Percentiles rank a stretch among this genome's conserved stretches.
These are phyloP conservation scores for Plasmodium reichenowi DNA, from an alignment of 169 alveolate species.

Conservation along the genomic window DNA sequence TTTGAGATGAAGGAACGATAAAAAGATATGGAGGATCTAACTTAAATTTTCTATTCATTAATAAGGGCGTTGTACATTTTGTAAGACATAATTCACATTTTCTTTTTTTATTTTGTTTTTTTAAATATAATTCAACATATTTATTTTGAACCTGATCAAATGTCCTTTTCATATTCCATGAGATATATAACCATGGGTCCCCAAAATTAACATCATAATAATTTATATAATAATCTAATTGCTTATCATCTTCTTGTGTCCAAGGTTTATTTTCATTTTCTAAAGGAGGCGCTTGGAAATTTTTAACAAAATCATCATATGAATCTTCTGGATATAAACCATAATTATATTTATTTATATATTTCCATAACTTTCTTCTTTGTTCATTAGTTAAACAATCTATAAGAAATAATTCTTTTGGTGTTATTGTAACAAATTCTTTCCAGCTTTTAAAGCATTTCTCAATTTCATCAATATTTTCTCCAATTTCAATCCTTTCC, in stretches of 20 bases:
- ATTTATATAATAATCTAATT: conserved; percentile 84
- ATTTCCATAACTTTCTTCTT: conserved; percentile 83
- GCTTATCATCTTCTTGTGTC: conserved; percentile 86
- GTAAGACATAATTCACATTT: conserved; percentile 87
- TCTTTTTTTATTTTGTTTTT: conserved; percentile 84
- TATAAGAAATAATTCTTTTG: conserved; percentile 84
- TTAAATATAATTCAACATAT: conserved; percentile 80
- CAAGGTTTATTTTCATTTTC: conserved; percentile 88
- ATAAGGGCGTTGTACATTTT: conserved; percentile 84
- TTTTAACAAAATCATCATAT: conserved; percentile 83
- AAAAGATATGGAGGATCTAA: conserved; percentile 89
- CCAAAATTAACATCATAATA: conserved; percentile 89
- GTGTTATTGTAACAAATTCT: conserved; percentile 82
- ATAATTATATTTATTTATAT: conserved; percentile 87
- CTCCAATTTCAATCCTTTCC: conserved; percentile 84
- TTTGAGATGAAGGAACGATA: conserved; percentile 85
- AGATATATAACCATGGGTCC: conserved; percentile 91
- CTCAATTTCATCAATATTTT: conserved; percentile 87
- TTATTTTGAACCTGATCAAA: conserved; percentile 88
- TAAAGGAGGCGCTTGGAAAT: conserved; percentile 89
- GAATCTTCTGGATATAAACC: conserved; percentile 90
- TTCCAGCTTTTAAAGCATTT: conserved; percentile 86
- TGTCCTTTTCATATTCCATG: conserved; percentile 92
- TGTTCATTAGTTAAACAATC: conserved; percentile 87
- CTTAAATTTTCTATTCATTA: conserved; percentile 88